phyloP scores from a whole-genome alignment of 75 land plant genomes.

The Pinus taeda region DNA sequence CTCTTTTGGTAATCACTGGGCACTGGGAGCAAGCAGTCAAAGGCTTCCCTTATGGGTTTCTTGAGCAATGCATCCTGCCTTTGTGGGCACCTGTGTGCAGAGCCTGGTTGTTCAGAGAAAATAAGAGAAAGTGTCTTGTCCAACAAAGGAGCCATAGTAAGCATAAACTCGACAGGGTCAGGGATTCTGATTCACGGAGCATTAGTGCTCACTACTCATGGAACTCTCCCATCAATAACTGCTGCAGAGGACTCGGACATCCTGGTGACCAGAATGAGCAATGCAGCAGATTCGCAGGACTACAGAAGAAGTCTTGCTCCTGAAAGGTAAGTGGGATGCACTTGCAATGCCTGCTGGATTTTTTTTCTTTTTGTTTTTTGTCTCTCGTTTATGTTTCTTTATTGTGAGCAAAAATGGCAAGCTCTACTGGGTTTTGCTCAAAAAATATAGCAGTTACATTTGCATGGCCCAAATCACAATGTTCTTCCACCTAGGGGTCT shows the following conservation, averaged over 20 bases:
- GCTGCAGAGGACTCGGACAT: conserved; percentile 65
- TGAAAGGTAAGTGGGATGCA: conserved; percentile 37
- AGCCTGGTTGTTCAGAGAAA: conserved; percentile 43
- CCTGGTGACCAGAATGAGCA: conserved; percentile 22
- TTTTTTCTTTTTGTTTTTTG: neutral
- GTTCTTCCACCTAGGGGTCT: neutral
- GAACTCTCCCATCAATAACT: conserved; percentile 44
- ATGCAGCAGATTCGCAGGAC: conserved; percentile 19
- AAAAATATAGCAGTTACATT: neutral
- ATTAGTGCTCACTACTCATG: conserved; percentile 69
- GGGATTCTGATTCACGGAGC: conserved; percentile 67
- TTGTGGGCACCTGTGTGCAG: conserved; percentile 26
- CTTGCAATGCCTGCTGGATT: neutral
- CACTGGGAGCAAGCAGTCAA: too few relatives aligned
- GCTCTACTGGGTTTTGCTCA: neutral
- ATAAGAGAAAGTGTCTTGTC: conserved; percentile 50
- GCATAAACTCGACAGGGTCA: conserved; percentile 36
- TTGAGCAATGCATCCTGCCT: conserved; percentile 55
- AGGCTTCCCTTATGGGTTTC: conserved; percentile 20
- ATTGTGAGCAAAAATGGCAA: neutral
- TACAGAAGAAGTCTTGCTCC: conserved; percentile 37
- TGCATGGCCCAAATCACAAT: neutral
- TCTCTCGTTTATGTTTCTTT: neutral
- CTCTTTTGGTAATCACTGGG: too few relatives aligned
- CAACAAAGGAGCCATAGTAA: conserved; percentile 47